Conservation (phyloP, 805 yeast genomes). For the Candida stauntonica region DNA sequence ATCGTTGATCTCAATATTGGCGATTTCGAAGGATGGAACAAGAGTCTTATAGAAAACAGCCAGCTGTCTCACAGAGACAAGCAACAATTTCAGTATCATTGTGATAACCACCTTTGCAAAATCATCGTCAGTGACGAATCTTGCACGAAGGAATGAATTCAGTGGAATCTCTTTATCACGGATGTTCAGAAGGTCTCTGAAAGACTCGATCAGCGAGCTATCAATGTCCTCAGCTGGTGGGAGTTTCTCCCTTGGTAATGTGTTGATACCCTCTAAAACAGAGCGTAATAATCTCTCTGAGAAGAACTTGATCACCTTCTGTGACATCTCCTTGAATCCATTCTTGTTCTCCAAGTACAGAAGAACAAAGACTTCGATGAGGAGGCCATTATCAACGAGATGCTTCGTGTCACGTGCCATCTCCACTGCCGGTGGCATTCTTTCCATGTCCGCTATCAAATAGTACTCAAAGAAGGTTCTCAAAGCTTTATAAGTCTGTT, state of each 20-base stretch:
- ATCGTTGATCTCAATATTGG: constrained; percentile 1
- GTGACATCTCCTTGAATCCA: constrained; percentile 6
- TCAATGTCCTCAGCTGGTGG: constrained; percentile 2
- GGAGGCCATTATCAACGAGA: constrained; percentile 1
- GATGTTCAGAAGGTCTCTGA: constrained; percentile 4
- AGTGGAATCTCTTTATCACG: neutral
- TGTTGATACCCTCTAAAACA: neutral
- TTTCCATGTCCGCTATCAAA: constrained; percentile 6
- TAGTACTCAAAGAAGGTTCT: constrained; percentile 25
- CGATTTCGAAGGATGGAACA: constrained; percentile 14
- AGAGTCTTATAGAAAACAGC: constrained; percentile 21
- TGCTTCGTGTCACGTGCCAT: neutral
- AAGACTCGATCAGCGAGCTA: neutral
- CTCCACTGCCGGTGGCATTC: constrained; percentile 1
- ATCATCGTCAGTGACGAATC: constrained; percentile 5
- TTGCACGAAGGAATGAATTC: constrained; percentile 2
- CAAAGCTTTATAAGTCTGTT: constrained; percentile 37
- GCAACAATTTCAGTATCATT: constrained; percentile 10
- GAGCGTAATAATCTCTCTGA: constrained; percentile 6
- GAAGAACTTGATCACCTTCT: constrained; percentile 6
- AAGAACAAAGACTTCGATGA: constrained; percentile 11
- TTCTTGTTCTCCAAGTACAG: constrained; percentile 5
- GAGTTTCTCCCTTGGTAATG: constrained; percentile 1
- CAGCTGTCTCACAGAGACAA: constrained; percentile 20
- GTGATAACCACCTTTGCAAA: constrained; percentile 9